Percentiles rank a stretch among this genome's conserved stretches.
These are phyloP conservation scores for Alternaria gansuensis DNA, from an alignment of 2,329 filamentous ascomycete species.

Conservation along the genomic window DNA sequence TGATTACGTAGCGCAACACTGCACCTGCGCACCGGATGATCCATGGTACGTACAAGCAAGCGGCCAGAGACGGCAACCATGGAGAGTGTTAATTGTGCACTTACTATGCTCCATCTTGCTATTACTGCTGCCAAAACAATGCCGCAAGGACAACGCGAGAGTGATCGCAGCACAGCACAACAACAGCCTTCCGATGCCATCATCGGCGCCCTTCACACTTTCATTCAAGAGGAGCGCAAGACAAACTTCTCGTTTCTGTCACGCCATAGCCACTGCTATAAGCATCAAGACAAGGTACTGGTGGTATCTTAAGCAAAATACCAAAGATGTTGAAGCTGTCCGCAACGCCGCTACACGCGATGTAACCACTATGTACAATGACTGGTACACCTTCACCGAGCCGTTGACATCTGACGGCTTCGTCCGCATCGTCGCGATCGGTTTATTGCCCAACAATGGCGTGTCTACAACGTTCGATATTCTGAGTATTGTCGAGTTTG, in stretches of 20 bases:
- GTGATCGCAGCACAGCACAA: neutral
- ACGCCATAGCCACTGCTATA: conserved; percentile 20
- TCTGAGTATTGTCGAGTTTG: conserved; percentile 7
- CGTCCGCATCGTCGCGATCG: conserved; percentile 14
- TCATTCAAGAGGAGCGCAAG: conserved; percentile 25
- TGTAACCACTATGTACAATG: neutral
- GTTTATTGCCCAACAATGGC: neutral
- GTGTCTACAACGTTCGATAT: neutral
- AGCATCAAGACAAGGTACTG: conserved; percentile 17
- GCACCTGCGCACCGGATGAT: neutral
- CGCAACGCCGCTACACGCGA: neutral
- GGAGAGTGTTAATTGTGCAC: neutral
- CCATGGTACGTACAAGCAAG: neutral
- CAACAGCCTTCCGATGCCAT: conserved; percentile 9
- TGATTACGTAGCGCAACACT: conserved; percentile 2
- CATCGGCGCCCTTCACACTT: conserved; percentile 18
- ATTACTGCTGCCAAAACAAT: neutral
- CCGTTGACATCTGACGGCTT: neutral
- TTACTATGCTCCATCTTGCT: neutral
- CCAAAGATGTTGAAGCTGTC: conserved; percentile 1
- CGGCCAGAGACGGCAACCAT: neutral
- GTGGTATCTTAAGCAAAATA: conserved; percentile 10
- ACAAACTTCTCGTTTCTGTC: conserved; percentile 28
- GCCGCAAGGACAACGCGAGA: neutral
- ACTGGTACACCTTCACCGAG: conserved; percentile 24